Evolutionary conservation across 176 grass and related monocot genomes (phyloP).

Genomic region (Rhynchospora tenuis): DNA sequence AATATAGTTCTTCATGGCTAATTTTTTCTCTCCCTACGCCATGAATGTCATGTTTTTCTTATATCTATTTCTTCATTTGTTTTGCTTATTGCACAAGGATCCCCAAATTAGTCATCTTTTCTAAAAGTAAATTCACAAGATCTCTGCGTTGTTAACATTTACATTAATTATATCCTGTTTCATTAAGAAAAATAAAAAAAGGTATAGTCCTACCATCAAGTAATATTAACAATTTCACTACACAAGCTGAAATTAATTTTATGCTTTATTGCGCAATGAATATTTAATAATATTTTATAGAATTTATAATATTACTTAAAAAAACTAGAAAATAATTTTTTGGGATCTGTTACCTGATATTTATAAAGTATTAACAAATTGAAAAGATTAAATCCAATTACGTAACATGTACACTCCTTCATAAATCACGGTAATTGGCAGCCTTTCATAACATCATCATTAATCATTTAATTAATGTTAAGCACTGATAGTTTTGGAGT

Average conservation of each 20-base stretch:
- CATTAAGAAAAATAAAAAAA: background rate
- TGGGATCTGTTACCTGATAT: no score
- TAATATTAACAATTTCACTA: background rate
- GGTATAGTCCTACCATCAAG: background rate
- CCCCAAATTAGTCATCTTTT: background rate
- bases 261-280: background rate
- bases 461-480: background rate
- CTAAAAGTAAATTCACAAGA: background rate
- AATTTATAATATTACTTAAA: no score
- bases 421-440: background rate
- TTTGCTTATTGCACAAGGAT: background rate
- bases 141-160: no score
- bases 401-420: background rate
- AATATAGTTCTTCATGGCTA: background rate
- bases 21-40: background rate
- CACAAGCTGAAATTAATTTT: background rate
- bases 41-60: background rate
- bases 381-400: background rate
- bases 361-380: background rate
- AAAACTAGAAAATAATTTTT: background rate
- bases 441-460: background rate
- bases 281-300: no score
- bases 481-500: no score
- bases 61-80: background rate
- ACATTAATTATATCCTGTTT: background rate